phyloP scores from a whole-genome alignment of 1,284 basidiomycete genomes.

The Ustilago esculenta region DNA sequence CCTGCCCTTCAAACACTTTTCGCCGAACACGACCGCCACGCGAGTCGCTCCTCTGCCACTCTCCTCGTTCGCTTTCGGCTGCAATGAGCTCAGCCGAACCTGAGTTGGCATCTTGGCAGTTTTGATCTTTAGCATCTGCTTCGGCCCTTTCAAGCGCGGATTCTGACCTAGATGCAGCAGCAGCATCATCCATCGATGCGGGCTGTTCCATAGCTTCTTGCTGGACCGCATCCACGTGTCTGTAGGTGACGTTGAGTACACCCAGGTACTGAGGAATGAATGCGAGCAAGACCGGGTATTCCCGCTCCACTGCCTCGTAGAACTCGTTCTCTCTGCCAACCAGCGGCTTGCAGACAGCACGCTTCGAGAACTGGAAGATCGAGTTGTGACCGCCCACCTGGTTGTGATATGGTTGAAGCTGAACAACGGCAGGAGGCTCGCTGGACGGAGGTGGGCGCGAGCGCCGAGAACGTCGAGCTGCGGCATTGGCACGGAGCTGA shows the following conservation, averaged over 20 bases:
- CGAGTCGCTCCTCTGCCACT: conserved; percentile 16
- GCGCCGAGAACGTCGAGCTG: conserved; percentile 4
- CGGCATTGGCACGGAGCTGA: not conserved
- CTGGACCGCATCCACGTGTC: conserved; percentile 43
- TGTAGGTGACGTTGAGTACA: conserved; percentile 95
- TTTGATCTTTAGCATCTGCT: not conserved
- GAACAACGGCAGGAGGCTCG: conserved; percentile 72
- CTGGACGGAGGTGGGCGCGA: conserved; percentile 7
- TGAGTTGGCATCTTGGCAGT: not conserved
- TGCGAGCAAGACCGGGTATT: conserved; percentile 86
- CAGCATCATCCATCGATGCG: not conserved
- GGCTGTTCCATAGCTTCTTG: conserved; percentile 1
- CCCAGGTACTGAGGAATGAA: conserved; percentile 97
- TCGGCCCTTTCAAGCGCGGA: not conserved
- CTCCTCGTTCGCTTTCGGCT: not conserved
- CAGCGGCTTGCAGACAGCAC: conserved; percentile 98
- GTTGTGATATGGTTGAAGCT: conserved; percentile 93
- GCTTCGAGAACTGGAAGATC: conserved; percentile 97
- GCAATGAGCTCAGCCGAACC: not conserved
- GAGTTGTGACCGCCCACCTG: conserved; percentile 97
- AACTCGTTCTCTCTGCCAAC: conserved; percentile 97
- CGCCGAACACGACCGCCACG: conserved; percentile 26
- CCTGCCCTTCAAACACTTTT: conserved; percentile 63
- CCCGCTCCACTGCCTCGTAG: conserved; percentile 93
- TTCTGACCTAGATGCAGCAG: conserved; percentile 1